Conservation (phyloP, 805 yeast genomes). For the Torulaspora maleeae region DNA sequence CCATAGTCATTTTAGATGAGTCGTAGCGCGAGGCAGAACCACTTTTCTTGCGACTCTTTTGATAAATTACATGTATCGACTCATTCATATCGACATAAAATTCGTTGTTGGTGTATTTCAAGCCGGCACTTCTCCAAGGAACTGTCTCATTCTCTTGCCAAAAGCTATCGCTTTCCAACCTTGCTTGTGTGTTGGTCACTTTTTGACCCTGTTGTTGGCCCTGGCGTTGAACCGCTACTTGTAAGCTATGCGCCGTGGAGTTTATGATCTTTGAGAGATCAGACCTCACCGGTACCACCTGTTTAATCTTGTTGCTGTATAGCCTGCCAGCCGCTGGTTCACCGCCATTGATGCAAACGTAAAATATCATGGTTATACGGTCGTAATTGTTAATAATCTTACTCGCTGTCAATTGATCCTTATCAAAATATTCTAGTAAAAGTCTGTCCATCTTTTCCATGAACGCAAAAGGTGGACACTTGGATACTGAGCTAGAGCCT, state of each 20-base stretch:
- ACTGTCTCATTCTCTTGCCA: conserved; percentile 30
- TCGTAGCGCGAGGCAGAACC: conserved; percentile 1
- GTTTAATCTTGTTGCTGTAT: conserved; percentile 52
- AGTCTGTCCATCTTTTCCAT: conserved; percentile 46
- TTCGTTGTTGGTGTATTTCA: conserved; percentile 76
- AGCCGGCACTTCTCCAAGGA: conserved; percentile 78
- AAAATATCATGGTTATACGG: conserved; percentile 62
- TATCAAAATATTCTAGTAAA: conserved; percentile 55
- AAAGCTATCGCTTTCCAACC: conserved; percentile 1
- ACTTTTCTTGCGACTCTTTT: conserved; percentile 7
- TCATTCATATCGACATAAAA: conserved; percentile 81
- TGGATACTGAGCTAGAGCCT: conserved; percentile 34
- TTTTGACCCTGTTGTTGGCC: conserved; percentile 5
- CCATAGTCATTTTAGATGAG: conserved; percentile 10
- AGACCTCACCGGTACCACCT: conserved; percentile 53
- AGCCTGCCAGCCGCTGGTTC: conserved; percentile 68
- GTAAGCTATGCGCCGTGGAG: conserved; percentile 34
- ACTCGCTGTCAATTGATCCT: conserved; percentile 46
- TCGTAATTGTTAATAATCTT: conserved; percentile 69
- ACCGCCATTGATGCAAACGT: conserved; percentile 76
- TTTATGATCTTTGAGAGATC: conserved; percentile 36
- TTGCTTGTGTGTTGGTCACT: neutral
- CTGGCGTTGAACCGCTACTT: conserved; percentile 18
- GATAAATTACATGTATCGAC: conserved; percentile 49
- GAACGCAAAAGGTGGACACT: conserved; percentile 53